These are phyloP conservation scores for Aureobasidium sp. DNA, from an alignment of 2,329 filamentous ascomycete genomes.

Conservation along the genomic window DNA sequence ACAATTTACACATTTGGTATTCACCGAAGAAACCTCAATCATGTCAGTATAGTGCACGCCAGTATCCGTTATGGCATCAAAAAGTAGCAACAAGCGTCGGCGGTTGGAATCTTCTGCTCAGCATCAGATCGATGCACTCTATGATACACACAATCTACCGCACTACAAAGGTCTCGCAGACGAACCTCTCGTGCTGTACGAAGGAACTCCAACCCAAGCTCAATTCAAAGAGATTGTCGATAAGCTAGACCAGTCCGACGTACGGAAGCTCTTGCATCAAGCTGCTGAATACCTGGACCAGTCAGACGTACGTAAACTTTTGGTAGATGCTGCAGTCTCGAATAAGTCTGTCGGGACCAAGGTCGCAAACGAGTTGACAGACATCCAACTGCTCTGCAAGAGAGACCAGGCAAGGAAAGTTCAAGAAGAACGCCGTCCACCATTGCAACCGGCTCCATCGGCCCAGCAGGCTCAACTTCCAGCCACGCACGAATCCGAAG, in stretches of 20 bases:
- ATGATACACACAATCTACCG: neutral
- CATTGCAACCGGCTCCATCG: neutral
- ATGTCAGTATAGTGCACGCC: neutral
- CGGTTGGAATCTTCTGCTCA: neutral
- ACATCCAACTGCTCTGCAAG: neutral
- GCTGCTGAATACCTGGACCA: neutral
- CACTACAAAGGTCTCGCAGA: neutral
- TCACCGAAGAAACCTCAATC: too few relatives aligned
- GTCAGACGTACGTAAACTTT: neutral
- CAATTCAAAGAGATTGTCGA: neutral
- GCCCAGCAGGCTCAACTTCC: neutral
- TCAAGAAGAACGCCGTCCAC: neutral
- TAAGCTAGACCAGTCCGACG: neutral
- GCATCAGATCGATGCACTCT: neutral
- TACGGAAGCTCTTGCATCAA: neutral
- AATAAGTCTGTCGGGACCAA: neutral
- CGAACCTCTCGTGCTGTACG: too few relatives aligned
- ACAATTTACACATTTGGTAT: neutral
- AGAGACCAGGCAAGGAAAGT: neutral
- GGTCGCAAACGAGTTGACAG: neutral
- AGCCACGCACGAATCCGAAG: neutral
- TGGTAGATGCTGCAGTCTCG: neutral
- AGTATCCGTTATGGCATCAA: neutral
- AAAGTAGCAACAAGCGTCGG: neutral
- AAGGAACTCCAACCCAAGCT: neutral